Evolutionary conservation across 208 protist species (phyloP), one percentile per base, ranked within the genome.

Genomic region (Leishmania aethiopica): DNA sequence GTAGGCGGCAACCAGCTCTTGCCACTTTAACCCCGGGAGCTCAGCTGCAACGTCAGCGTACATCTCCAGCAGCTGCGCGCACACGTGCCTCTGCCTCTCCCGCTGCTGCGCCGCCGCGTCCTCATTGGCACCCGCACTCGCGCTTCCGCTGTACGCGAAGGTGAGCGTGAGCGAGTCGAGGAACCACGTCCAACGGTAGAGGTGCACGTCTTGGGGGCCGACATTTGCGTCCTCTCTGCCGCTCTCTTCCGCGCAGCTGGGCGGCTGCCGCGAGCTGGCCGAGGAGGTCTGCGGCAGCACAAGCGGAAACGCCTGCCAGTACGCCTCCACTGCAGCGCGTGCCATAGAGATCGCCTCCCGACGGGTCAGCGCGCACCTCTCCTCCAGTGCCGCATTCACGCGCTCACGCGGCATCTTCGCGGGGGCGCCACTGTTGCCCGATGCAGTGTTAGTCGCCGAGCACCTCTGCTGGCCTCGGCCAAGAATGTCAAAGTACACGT

Each of bases 181-280:
- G 25, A 80, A 80, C 77, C 77, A 80, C n/a, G 40, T 73, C 77
- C 77, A 80, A n/a, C 64, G 28, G 64, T 80, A 80, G 45, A 72
- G 7, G 47, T 66, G 57, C 22, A 40, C 35, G 25, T 55, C 53
- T 32, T 37, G 35, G 53, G 55, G 15, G 25, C 35, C 40, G 40
- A 49, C 53, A 5, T 35, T 22, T 22, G 49, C 6, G 25, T 49
- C 55, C 35, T 78, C 40, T 17, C 4, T 19, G 22, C 37, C 40
- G 40, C 3, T 45, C 40, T 51, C 19, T 51, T 22, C 37, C 40
- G 28, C n/a, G 51, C 19, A n/a, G 25, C 37, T 67, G 37, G 42
- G 51, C 75, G 4, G 7, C 71, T 45, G 45, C 13, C n/a, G 71
- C 47, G 69, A 47, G 35, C 28, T 45, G 35, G 49, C n/a, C 28